Evolutionary conservation across 164 flowering plant genomes (phyloP), one percentile per base, ranked within the genome.

Genomic region (Aristolochia californica): DNA sequence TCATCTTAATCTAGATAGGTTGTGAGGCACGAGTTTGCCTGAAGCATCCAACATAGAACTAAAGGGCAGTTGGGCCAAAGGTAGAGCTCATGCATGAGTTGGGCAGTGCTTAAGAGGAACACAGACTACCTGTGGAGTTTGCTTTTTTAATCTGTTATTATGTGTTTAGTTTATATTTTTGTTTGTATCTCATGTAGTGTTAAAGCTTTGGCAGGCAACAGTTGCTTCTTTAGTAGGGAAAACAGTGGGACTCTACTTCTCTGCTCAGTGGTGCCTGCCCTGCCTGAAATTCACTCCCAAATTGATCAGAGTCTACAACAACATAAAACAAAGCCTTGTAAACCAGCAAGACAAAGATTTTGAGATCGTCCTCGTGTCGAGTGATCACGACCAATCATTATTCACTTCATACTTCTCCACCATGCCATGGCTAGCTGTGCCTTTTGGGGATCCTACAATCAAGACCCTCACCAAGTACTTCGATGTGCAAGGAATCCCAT

Each of bases 391-490:
- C 57, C 68, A 80, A 68, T 20, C 61, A 0, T 63, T 72, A 5
- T 85, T 78, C 54, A 48, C 60, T 0, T 60, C 79, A 22, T 78
- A 76, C 68, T 83, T 71, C 52, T 56, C 54, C n/a, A 50, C 72
- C 28, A 85, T 88, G 96, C 88, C 91, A 27, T 88, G 96, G 96
- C 72, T 82, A 17, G 85, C 91, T 5, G 27, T 88, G 60, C 91
- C 96, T 0, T 80, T 72, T 28, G 82, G 78, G 1, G 91, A 88
- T 61, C 74, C 68, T 9, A 68, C 62, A 17, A 49, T 64, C 12
- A 82, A 70, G 48, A 13, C 30, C n/a, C 77, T 85, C 5, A 56
- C 74, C 27, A 82, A 63, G 66, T 74, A 85, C 65, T 88, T 85
- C 16, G 80, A 85, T 45, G 77, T 88, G 12, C 69, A 64, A 56